These are phyloP conservation scores for Chalara sp. DNA, from an alignment of 2,329 filamentous ascomycete species.

Conservation along the genomic window DNA sequence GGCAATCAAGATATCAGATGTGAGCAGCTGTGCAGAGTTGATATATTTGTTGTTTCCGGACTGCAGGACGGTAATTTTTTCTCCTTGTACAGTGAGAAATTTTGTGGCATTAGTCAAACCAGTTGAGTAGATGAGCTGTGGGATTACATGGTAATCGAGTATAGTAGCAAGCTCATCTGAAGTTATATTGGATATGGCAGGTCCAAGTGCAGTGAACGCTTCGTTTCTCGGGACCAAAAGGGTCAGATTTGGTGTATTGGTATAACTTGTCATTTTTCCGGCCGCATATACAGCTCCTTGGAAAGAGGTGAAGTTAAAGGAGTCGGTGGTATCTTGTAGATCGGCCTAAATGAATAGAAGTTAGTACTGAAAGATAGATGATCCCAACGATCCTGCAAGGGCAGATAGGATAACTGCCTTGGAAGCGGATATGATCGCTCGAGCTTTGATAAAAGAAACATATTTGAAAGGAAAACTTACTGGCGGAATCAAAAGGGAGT, in stretches of 20 bases:
- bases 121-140: slow-evolving; percentile 24
- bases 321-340: slow-evolving; percentile 22
- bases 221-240: slow-evolving; percentile 30
- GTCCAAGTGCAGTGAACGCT: slow-evolving; percentile 30
- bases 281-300: slow-evolving; percentile 28
- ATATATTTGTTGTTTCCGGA: slow-evolving; percentile 28
- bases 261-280: slow-evolving; percentile 28
- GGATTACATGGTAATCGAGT: slow-evolving; percentile 30
- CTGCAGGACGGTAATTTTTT: slow-evolving; percentile 29
- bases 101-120: slow-evolving; percentile 25
- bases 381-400: no score
- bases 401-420: no score
- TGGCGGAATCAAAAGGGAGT: slow-evolving; percentile 44
- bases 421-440: no score
- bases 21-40: slow-evolving; percentile 31
- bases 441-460: no score
- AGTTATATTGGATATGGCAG: slow-evolving; percentile 25
- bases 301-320: slow-evolving; percentile 32
- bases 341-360: no score
- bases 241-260: slow-evolving; percentile 43
- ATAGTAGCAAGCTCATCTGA: slow-evolving; percentile 23
- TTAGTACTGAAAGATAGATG: no score
- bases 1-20: slow-evolving; percentile 26
- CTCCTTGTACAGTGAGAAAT: slow-evolving; percentile 22
- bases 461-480: slow-evolving; percentile 23